Evolutionary conservation across 441 rosid genomes (phyloP).

Genomic region (Corymbia calophylla): DNA sequence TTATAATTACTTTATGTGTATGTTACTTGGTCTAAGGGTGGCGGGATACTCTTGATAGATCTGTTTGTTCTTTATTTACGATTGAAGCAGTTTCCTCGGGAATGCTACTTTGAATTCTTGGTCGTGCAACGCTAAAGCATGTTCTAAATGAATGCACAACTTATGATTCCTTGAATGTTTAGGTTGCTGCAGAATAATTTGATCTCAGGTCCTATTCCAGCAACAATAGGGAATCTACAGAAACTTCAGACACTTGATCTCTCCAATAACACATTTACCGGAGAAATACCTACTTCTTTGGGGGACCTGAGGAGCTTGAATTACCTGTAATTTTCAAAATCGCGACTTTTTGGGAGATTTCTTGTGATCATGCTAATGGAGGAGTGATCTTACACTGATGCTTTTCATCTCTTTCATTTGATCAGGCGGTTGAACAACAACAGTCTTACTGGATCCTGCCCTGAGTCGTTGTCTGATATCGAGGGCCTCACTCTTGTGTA

Average conservation of each 20-base stretch:
- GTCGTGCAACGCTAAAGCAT: background rate
- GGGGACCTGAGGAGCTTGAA: constrained; percentile 71
- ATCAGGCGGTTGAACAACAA: constrained; percentile 89
- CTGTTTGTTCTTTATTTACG: background rate
- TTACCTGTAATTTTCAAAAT: constrained; percentile 52
- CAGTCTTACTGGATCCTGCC: constrained; percentile 70
- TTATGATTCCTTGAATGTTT: background rate
- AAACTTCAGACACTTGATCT: constrained; percentile 86
- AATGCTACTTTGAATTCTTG: background rate
- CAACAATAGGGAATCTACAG: constrained; percentile 64
- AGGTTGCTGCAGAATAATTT: constrained; percentile 94
- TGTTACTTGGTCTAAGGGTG: background rate
- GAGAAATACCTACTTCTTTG: constrained; percentile 62
- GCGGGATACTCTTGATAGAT: background rate
- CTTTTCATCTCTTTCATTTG: constrained; percentile 8
- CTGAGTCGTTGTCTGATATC: constrained; percentile 64
- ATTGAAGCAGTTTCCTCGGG: background rate
- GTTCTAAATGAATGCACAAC: background rate
- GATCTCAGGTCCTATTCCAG: constrained; percentile 73
- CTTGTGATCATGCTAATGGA: background rate
- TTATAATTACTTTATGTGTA: background rate
- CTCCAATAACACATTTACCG: constrained; percentile 66
- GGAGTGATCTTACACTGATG: background rate
- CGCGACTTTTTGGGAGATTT: background rate
- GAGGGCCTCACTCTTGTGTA: constrained; percentile 82